Evolutionary conservation across 257 asterid genomes (phyloP).

Genomic region (Voacanga thouarsii): DNA sequence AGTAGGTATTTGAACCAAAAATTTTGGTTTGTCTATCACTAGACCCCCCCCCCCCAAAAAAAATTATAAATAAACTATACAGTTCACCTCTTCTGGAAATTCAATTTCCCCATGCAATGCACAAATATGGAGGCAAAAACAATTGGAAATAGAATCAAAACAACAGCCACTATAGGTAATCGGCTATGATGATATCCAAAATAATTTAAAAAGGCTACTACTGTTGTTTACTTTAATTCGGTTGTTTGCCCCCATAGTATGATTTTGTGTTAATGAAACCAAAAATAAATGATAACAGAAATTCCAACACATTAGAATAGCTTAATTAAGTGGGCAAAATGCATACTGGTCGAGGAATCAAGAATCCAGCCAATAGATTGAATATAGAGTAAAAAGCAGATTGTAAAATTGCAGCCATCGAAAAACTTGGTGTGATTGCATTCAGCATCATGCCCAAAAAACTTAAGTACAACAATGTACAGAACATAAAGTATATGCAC

Average conservation of each 20-base stretch:
- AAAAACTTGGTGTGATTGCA: constrained; percentile 51
- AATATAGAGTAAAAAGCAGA: constrained; percentile 47
- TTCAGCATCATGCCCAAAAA: constrained; percentile 59
- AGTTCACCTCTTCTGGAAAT: constrained; percentile 52
- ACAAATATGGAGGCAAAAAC: constrained; percentile 47
- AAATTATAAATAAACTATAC: too few species aligned
- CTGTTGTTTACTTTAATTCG: constrained; percentile 17
- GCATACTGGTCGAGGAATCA: constrained; percentile 52
- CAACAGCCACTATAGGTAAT: constrained; percentile 52
- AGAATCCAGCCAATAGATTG: constrained; percentile 55
- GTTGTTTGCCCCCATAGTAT: too few species aligned
- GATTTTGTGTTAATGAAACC: too few species aligned
- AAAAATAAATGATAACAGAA: too few species aligned
- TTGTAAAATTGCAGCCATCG: constrained; percentile 50
- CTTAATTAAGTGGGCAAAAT: background rate
- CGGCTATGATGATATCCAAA: constrained; percentile 42
- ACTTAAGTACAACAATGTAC: constrained; percentile 46
- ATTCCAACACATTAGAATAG: background rate
- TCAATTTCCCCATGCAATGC: constrained; percentile 42
- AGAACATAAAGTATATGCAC: constrained; percentile 45
- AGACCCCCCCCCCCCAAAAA: too few species aligned
- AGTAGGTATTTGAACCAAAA: too few species aligned
- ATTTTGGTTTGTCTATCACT: too few species aligned
- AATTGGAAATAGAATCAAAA: constrained; percentile 42
- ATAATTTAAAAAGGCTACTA: constrained; percentile 42